These are phyloP conservation scores for Hansenula sp. DNA, from an alignment of 1,139 yeast genomes.

Conservation along the genomic window DNA sequence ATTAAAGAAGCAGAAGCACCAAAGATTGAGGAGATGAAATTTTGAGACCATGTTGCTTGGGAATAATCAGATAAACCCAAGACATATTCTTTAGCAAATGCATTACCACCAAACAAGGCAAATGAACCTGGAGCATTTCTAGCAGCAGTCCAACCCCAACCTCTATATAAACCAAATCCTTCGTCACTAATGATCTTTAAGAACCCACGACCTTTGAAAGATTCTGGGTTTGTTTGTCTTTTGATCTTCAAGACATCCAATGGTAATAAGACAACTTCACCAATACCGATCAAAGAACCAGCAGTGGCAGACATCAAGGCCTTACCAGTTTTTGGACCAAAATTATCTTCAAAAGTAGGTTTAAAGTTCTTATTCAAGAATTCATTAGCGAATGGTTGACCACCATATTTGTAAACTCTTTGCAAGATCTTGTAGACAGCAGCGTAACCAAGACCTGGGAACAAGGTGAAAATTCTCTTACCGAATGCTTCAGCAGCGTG, in stretches of 20 bases:
- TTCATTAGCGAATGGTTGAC: conserved; percentile 98
- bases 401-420: conserved; percentile 98
- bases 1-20: conserved; percentile 98
- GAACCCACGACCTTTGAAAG: conserved; percentile 97
- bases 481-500: conserved; percentile 71
- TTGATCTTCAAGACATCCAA: conserved; percentile 95
- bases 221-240: conserved; percentile 98
- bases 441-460: conserved; percentile 98
- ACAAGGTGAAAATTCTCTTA: conserved; percentile 73
- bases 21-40: conserved; percentile 91
- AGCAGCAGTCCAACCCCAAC: conserved; percentile 99
- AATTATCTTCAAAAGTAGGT: conserved; percentile 62
- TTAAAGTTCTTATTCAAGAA: conserved; percentile 75
- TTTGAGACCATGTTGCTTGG: conserved; percentile 91
- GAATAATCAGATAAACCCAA: conserved; percentile 84
- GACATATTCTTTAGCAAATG: conserved; percentile 96
- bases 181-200: conserved; percentile 81
- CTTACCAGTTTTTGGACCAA: conserved; percentile 95
- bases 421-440: conserved; percentile 96
- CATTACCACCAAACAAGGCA: conserved; percentile 97
- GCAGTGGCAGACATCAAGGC: conserved; percentile 96
- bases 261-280: conserved; percentile 94
- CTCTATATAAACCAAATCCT: conserved; percentile 91
- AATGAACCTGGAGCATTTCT: conserved; percentile 99
- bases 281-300: conserved; percentile 95